A percentile compares a stretch with the other conserved stretches of the same genome.
Conservation (phyloP, 306 rosid genomes). For the Senna tora region DNA sequence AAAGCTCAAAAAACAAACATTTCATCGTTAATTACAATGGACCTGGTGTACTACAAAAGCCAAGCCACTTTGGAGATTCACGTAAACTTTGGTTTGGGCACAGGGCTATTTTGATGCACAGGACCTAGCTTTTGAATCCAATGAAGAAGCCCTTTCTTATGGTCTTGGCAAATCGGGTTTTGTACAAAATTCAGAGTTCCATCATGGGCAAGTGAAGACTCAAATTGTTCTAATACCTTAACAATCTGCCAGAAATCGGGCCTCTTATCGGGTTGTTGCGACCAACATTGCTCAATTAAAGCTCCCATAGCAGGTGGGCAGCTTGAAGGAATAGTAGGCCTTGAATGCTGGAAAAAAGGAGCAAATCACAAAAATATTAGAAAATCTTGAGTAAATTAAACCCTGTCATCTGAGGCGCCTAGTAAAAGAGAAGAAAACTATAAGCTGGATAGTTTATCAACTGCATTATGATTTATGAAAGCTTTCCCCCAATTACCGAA, state of each 20-base stretch:
- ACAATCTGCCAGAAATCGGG: constrained; percentile 94
- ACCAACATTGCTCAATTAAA: constrained; percentile 92
- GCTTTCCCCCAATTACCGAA: no score
- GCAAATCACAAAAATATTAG: constrained; percentile 31
- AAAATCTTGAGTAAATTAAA: constrained; percentile 17
- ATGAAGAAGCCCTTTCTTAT: constrained; percentile 85
- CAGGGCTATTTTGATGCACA: constrained; percentile 50
- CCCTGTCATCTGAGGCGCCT: neutral
- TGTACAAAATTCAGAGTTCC: constrained; percentile 64
- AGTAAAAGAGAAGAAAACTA: constrained; percentile 7
- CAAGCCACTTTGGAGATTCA: constrained; percentile 54
- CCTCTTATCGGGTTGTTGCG: constrained; percentile 75
- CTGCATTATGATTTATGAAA: no score
- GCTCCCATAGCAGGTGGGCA: constrained; percentile 79
- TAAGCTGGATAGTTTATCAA: no score
- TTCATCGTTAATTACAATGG: constrained; percentile 65
- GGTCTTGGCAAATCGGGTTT: constrained; percentile 59
- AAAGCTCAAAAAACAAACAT: constrained; percentile 54
- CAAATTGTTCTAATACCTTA: constrained; percentile 79
- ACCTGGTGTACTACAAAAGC: constrained; percentile 58
- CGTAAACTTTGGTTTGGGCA: constrained; percentile 80
- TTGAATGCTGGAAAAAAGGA: constrained; percentile 60
- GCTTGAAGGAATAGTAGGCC: constrained; percentile 65
- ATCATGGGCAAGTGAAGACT: constrained; percentile 68
- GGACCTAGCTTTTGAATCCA: constrained; percentile 96